Evolutionary conservation across 2,329 filamentous ascomycete species (phyloP), one percentile per base, ranked within the genome.

Genomic region (Nothomitra cinnamomea): DNA sequence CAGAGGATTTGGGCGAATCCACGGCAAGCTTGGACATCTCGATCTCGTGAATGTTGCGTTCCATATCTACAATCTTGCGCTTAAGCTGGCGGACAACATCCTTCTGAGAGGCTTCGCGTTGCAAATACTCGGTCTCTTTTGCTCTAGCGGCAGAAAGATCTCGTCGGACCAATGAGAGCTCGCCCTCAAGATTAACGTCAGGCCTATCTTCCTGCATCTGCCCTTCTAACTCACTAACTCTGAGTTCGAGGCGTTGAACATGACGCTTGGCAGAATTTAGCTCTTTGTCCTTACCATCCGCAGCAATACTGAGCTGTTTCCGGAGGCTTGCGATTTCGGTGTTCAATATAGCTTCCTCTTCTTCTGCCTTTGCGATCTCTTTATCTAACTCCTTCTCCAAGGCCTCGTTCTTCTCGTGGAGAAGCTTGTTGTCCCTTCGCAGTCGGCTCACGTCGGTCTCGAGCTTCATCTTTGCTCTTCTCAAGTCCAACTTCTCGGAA

Each of bases 401-500:
- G 1, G 72, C 68, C 41, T 76, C 69, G 32, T 77, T 78, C 56
- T 80, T 74, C 55, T 79, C 74, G 12, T 70, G 56, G 38, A 85
- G 66, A 1, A 70, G 63, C 54, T 71, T 72, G 60, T 80, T 82
- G 62, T 87, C 82, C 7, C 83, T 79, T 52, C 72, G 77, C 15
- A 85, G 68, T 12, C 80, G 73, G 42, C 79, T 77, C 15, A 84
- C 70, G 60, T 87, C 83, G 56, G 71, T 75, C 57, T 87, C 83
- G 17, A 85, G 72, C 60, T 80, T 82, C 57, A 80, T 69, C 62
- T 82, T 83, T n/a, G 77, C 69, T 25, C 80, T 79, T 17, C 81
- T 78, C 22, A 87, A 69, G 53, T 86, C 80, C 47, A 83, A 68
- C 58, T 82, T 80, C 61, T 87, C 83, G 56, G 81, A 77, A 58